Evolutionary conservation across 345 rosid species (phyloP).

Genomic region (Physaria fendleri): DNA sequence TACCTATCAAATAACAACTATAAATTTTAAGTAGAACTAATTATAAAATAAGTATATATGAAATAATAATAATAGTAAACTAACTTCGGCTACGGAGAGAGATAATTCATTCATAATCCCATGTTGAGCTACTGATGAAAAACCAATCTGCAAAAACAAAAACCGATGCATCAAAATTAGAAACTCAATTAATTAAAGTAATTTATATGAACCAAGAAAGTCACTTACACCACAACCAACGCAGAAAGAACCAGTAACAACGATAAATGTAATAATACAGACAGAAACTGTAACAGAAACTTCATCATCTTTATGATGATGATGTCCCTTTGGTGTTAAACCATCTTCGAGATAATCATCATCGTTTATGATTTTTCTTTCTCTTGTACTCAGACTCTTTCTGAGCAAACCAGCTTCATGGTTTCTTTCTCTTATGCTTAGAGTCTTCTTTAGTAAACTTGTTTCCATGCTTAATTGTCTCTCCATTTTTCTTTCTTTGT

Average conservation of each 20-base stretch:
- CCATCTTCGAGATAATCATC: constrained; percentile 8
- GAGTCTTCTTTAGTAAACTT: constrained; percentile 13
- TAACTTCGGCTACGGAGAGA: constrained; percentile 33
- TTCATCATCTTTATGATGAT: constrained; percentile 9
- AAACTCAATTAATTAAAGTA: too few species aligned
- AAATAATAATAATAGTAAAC: neutral
- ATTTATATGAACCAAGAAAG: too few species aligned
- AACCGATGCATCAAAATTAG: neutral
- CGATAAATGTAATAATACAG: constrained; percentile 33
- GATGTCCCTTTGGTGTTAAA: neutral
- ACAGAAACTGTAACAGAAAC: constrained; percentile 3
- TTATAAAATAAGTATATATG: neutral
- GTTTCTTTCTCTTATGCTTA: constrained; percentile 17
- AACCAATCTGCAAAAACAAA: constrained; percentile 31
- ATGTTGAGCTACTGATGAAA: constrained; percentile 37
- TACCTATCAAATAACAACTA: too few species aligned
- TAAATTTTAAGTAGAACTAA: too few species aligned
- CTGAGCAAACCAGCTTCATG: neutral
- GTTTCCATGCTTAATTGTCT: constrained; percentile 17
- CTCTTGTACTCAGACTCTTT: neutral
- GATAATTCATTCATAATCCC: constrained; percentile 33
- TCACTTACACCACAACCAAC: constrained; percentile 36
- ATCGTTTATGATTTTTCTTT: neutral
- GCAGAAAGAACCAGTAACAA: constrained; percentile 35
- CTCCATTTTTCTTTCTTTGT: neutral